Percentiles rank a stretch among this genome's conserved stretches.
Evolutionary conservation across 176 grass and related monocot species (phyloP).

Genomic region (Paspalum vaginatum): DNA sequence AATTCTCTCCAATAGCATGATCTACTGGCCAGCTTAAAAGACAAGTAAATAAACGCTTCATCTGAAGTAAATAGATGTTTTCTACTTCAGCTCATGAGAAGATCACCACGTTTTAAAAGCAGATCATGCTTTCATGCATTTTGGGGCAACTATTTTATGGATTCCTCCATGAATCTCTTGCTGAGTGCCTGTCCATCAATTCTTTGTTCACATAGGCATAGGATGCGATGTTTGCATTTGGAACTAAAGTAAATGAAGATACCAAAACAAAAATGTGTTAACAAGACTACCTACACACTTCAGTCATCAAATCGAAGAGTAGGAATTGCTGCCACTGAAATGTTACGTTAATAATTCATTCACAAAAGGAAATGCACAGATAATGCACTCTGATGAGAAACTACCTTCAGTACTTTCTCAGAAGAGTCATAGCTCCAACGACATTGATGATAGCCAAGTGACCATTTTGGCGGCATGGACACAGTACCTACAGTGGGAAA

Average conservation of each 20-base stretch:
- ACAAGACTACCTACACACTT: conserved; percentile 9
- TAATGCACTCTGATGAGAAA: conserved; percentile 10
- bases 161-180: neutral
- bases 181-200: neutral
- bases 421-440: conserved; percentile 91
- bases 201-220: conserved; percentile 11
- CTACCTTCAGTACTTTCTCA: conserved; percentile 88
- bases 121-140: neutral
- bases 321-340: conserved; percentile 10
- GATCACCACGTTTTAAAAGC: neutral
- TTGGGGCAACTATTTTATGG: neutral
- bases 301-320: conserved; percentile 21
- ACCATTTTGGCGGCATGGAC: conserved; percentile 96
- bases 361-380: neutral
- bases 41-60: neutral
- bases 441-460: conserved; percentile 96
- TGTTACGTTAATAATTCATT: conserved; percentile 18
- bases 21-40: neutral
- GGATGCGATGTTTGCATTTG: neutral
- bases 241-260: conserved; percentile 25
- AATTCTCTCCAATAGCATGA: neutral
- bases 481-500: conserved; percentile 65
- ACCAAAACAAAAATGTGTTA: conserved; percentile 2
- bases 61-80: neutral
- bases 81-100: neutral